Conservation (phyloP, 352 stramenopile genomes). For the Salisapilia sapeloensis region DNA sequence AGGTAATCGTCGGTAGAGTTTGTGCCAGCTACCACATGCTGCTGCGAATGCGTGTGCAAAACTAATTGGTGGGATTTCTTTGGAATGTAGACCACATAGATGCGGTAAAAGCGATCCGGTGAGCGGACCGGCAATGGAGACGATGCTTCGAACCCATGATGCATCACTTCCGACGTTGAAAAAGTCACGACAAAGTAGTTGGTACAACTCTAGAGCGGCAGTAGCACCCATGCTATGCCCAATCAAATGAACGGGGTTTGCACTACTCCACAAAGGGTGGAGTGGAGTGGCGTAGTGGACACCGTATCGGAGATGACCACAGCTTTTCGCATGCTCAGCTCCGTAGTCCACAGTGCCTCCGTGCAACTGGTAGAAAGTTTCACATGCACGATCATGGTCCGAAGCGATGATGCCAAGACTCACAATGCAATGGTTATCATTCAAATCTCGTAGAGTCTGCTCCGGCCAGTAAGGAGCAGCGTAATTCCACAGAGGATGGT, state of each 20-base stretch:
- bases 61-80: conserved; percentile 11
- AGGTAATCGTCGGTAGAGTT: conserved; percentile 19
- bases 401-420: conserved; percentile 16
- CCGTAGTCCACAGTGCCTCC: conserved; percentile 11
- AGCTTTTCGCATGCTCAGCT: conserved; percentile 4
- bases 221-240: conserved; percentile 46
- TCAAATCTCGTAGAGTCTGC: conserved; percentile 6
- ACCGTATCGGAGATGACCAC: conserved; percentile 25
- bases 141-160: conserved; percentile 39
- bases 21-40: conserved; percentile 16
- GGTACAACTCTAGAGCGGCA: conserved; percentile 54
- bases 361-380: conserved; percentile 18
- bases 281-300: conserved; percentile 11
- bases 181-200: conserved; percentile 35
- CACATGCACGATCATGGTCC: conserved; percentile 21
- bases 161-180: conserved; percentile 30
- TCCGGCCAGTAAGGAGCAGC: conserved; percentile 19
- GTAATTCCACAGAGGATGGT: conserved; percentile 10
- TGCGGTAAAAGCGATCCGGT: conserved; percentile 37
- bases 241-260: conserved; percentile 33
- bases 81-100: conserved; percentile 21
- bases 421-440: conserved; percentile 15
- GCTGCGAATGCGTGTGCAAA: conserved; percentile 19
- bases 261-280: conserved; percentile 21
- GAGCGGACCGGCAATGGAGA: conserved; percentile 32